Percentiles rank a stretch among this genome's conserved stretches.
Conservation (phyloP, 1,139 yeast genomes). For the Suhomyces choctaworum region DNA sequence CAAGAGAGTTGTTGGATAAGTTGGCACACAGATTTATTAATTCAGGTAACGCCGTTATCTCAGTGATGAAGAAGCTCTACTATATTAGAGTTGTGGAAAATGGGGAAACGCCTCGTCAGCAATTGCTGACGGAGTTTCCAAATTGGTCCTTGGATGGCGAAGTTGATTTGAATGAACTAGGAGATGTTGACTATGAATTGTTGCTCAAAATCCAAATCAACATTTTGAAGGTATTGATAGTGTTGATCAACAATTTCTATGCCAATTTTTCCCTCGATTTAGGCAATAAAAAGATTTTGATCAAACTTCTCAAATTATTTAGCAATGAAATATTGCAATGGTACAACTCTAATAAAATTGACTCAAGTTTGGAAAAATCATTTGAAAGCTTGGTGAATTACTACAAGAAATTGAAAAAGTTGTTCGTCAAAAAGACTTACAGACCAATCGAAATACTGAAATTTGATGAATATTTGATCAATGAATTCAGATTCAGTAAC, state of each 20-base stretch:
- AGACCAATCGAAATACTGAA: constrained; percentile 58
- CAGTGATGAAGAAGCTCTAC: constrained; percentile 39
- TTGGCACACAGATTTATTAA: constrained; percentile 46
- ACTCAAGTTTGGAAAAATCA: constrained; percentile 39
- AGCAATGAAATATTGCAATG: constrained; percentile 74
- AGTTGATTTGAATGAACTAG: constrained; percentile 39
- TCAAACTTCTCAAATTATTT: constrained; percentile 65
- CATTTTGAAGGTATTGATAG: constrained; percentile 71
- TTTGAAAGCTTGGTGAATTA: constrained; percentile 54
- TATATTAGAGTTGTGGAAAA: constrained; percentile 9
- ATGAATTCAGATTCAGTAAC: constrained; percentile 43
- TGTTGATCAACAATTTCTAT: constrained; percentile 73
- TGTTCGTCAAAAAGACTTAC: constrained; percentile 76
- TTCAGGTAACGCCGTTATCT: constrained; percentile 50
- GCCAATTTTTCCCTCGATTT: constrained; percentile 73
- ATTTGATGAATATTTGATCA: constrained; percentile 40
- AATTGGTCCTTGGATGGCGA: constrained; percentile 51
- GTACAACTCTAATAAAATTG: constrained; percentile 56
- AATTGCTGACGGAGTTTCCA: constrained; percentile 38
- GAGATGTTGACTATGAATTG: constrained; percentile 54
- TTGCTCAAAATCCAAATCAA: constrained; percentile 77
- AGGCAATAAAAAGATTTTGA: constrained; percentile 58
- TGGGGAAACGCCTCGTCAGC: constrained; percentile 3
- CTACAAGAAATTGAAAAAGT: constrained; percentile 68
- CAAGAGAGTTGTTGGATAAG: constrained; percentile 44